Evolutionary conservation across 495 filamentous ascomycete genomes (phyloP), one percentile per base, ranked within the genome.

Genomic region (Talaromyces trachyspermus): DNA sequence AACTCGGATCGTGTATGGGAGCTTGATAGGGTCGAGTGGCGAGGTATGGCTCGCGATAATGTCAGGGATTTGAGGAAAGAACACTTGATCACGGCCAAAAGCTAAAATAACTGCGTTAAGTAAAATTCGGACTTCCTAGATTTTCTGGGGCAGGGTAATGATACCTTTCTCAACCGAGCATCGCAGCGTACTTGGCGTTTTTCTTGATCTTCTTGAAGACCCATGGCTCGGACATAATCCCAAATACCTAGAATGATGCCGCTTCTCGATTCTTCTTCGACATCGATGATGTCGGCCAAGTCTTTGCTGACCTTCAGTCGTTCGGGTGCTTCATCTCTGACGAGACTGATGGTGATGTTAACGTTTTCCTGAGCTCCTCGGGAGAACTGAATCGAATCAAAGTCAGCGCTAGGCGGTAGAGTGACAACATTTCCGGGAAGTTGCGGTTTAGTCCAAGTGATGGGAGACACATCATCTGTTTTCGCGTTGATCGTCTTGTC

Each of bases 1-100:
- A 35, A 94, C 84, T 55, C 94, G 90, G 63, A 97, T 94, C 29
- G 89, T 97, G 70, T 96, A 98, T 23, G 78, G 74, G 18, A 97
- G 79, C 52, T 85, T 81, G 59, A 96, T 77, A 0, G 92, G 92
- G 5, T 89, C 82, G 12, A 95, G 76, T 7, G 87, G 74, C 25
- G 71, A 79, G 29, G 95, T 78, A 62, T 96, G 89, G 3, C 71
- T 71, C 12, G 77, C 74, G 48, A 95, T 79, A 50, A 56, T 65
- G 18, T 94, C 85, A 32, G 85, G 81, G 50, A 99, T 79, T 52
- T 85, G 77, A n/a, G 91, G 92, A 65, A 99, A 95, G 66, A 80
- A 85, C 62, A 95, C 81, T 17, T 75, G 74, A 24, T 96, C 92
- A 51, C 74, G 71, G 48, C 75, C 69, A 55, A 95, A 59, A 95